Base-by-base conservation (phyloP, 1,284 basidiomycete species). In the Sanghuangporus weigelae region DNA sequence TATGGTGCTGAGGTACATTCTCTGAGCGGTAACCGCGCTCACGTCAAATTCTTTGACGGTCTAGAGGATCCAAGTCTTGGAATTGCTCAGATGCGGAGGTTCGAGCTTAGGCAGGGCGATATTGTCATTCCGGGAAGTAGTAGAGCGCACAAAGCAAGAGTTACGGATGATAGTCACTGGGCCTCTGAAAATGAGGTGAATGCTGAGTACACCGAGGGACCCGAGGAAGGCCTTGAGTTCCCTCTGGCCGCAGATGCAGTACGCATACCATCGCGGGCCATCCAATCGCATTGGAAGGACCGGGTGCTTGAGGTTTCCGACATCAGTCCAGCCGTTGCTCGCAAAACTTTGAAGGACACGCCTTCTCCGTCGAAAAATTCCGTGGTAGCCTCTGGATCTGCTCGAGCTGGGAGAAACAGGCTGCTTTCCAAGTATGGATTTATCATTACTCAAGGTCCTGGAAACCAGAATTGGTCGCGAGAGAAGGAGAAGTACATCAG, bases 1-100 rank as follows among this genome's bases (percentile, higher is more conserved):
- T 91, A 87, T 69, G 71, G 85, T 4, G 90, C 87, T 10, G 76
- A 75, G 31, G 77, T 89, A 7, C 68, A 83, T 63, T 75, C 78
- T 12, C 59, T 68, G 16, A 69, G 68, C 14, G 64, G 63, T 10
- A 72, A 71, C 10, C 71, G 66, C 26, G 87, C 82, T 69, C 62
- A 68, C 16, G 71, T 92, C 66, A 74, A 76, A 35, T 92, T 90
- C 70, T 62, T 62, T 67, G 90, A 91, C 69, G 74, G 70, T 2
- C 78, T 78, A 1, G 71, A 77, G 21, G 79, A 74, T 46, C 35
- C 42, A 11, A 69, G 69, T 1, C 77, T 88, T 12, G 78, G 76
- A 36, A 67, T 86, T 40, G 77, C 80, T 36, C 78, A 84, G 50
- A 77, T 92, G 72, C 85, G 89, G 42, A 70, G 70, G 11, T 79